Conservation (phyloP, 139 green algal species). For the Eudorina sp. region DNA sequence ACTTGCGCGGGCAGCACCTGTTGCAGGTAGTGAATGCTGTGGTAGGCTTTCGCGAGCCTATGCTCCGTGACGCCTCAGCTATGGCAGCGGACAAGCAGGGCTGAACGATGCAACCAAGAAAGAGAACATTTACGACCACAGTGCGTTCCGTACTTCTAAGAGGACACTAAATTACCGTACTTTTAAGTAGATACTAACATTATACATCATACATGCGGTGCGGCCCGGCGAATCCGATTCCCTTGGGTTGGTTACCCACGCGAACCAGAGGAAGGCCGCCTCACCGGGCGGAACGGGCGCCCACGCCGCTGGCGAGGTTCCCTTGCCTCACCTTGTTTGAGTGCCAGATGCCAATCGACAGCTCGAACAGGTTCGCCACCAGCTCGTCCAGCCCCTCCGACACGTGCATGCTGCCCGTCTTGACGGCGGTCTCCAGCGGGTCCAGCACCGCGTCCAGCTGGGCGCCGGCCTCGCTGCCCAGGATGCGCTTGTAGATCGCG, state of each 20-base stretch:
- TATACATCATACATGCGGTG: background rate
- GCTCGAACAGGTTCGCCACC: constrained; percentile 22
- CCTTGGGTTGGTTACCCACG: background rate
- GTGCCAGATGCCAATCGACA: background rate
- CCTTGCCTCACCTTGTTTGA: background rate
- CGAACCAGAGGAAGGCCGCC: no score
- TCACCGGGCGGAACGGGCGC: no score
- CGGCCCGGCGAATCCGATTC: background rate
- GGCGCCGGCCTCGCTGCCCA: background rate
- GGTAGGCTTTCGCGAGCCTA: no score
- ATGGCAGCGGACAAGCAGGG: background rate
- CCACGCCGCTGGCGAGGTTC: no score
- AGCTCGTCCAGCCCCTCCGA: background rate
- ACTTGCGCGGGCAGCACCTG: no score
- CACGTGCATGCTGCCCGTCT: constrained; percentile 17
- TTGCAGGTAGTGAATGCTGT: no score
- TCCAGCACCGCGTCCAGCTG: constrained; percentile 1
- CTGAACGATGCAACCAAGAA: background rate
- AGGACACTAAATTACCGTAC: no score
- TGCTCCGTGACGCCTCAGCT: no score
- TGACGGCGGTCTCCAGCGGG: background rate
- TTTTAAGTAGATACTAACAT: background rate
- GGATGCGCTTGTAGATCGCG: constrained; percentile 22
- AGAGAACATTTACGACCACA: no score
- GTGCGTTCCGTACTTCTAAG: no score